Base-by-base conservation (phyloP, 116 monocot genomes). In the Phalaenopsis hybrid region DNA sequence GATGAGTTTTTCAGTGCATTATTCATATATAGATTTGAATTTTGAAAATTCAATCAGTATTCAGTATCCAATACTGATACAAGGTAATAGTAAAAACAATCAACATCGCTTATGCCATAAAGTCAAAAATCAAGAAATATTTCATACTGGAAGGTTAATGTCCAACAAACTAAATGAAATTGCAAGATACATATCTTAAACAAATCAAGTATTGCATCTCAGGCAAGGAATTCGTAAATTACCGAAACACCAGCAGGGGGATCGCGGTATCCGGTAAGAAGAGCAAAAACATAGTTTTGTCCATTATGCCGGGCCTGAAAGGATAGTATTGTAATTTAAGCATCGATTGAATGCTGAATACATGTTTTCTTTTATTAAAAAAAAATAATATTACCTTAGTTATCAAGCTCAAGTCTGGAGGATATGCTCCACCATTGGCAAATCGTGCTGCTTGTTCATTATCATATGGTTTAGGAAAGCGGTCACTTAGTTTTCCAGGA, bases 341-440 rank as follows among this genome's bases (percentile, higher is more conserved):
- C 9, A 72, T 72, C 41, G 17, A 16, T 17, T 16, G 16, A 41
- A 37, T 72, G 17, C 72, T 37, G 15, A 12, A 72, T 23, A 72
- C 16, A 72, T 2, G 3, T 4, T 21, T 18, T 13, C 20, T n/a
- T 46, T 8, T 46, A 46, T 20, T 46, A 51, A 28, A 45, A 3
- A 28, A 4, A 16, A 75, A 18, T 17, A 73, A 23, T 44, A 67
- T 81, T 82, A 92, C 97, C 91, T 94, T 94, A 3, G 94, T 94
- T 51, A 97, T 92, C 15, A 97, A 88, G 74, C 94, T 97, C 23
- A 97, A 88, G 78, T 97, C 97, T 44, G 97, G 97, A 79, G 97
- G 97, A 88, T 97, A 97, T 74, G 97, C 97, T 44, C 97, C 97
- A 21, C 94, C 94, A 91, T 97, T 97, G 10, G 97, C 91, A 88